Conservation (phyloP, 2,329 filamentous ascomycete species). For the Leptographium lundbergii region DNA sequence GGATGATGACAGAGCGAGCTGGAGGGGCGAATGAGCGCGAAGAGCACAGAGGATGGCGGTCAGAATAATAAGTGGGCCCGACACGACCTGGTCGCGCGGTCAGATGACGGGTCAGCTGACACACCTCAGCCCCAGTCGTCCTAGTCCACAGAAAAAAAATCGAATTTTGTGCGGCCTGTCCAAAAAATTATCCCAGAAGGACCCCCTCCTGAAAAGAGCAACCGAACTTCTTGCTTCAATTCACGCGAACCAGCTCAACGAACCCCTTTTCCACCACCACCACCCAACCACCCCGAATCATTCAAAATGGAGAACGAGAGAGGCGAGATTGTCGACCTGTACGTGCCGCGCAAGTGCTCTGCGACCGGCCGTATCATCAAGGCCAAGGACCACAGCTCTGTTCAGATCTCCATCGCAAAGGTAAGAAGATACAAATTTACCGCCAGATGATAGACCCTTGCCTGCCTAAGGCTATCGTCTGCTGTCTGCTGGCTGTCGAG, state of each 20-base stretch:
- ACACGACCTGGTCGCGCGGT: conserved; percentile 14
- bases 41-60: too few species aligned
- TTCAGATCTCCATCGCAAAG: conserved; percentile 94
- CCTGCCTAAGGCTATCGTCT: too few species aligned
- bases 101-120: conserved; percentile 17
- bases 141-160: conserved; percentile 1
- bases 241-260: background rate
- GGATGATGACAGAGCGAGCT: background rate
- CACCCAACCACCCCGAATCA: conserved; percentile 10
- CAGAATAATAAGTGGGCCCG: background rate
- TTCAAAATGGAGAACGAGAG: conserved; percentile 97
- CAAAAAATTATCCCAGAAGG: conserved; percentile 4
- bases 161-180: conserved; percentile 10
- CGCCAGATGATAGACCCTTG: background rate
- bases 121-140: background rate
- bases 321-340: conserved; percentile 27
- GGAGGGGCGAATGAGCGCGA: background rate
- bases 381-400: conserved; percentile 98
- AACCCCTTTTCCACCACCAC: background rate
- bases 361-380: conserved; percentile 99
- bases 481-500: too few species aligned
- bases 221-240: background rate
- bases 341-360: conserved; percentile 98
- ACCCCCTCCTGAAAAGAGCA: background rate
- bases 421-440: conserved; percentile 1